phyloP scores from a whole-genome alignment of 768 basidiomycete genomes.

The Pleurotus pulmonarius region DNA sequence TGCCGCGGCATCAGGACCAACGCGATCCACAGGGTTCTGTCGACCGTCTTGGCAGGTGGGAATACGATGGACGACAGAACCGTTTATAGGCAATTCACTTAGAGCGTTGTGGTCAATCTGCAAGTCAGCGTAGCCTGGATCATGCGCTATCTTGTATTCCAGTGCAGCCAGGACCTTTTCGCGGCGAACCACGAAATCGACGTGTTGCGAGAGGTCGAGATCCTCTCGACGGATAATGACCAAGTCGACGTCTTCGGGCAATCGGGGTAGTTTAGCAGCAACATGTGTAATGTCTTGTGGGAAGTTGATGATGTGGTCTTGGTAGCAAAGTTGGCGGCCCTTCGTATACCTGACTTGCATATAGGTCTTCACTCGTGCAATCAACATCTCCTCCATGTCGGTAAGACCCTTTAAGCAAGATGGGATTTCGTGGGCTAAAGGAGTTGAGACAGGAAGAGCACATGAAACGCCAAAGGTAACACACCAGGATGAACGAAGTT shows the following conservation, averaged over 20 bases:
- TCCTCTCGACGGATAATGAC: conserved; percentile 13
- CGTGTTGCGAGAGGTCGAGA: conserved; percentile 11
- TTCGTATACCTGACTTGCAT: conserved; percentile 9
- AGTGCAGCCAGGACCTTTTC: not conserved
- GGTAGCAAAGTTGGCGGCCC: conserved; percentile 10
- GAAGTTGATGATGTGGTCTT: conserved; percentile 15
- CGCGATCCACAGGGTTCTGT: no score
- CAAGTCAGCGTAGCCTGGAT: no score
- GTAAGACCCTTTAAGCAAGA: conserved; percentile 4
- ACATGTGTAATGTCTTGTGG: conserved; percentile 12
- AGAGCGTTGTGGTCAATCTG: not conserved
- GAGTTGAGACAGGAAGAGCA: not conserved
- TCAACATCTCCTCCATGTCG: conserved; percentile 16
- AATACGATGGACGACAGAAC: no score
- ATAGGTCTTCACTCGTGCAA: conserved; percentile 7
- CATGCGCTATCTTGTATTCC: no score
- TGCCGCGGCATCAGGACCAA: no score
- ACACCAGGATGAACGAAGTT: not conserved
- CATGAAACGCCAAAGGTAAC: no score
- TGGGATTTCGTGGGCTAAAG: not conserved
- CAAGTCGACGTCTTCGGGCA: conserved; percentile 17
- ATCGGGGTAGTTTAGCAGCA: conserved; percentile 10
- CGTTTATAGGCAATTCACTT: no score
- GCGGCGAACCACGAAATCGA: conserved; percentile 10
- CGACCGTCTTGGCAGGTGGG: no score